Evolutionary conservation across 2,329 filamentous ascomycete species (phyloP).

Genomic region (Ophiostoma quercus): DNA sequence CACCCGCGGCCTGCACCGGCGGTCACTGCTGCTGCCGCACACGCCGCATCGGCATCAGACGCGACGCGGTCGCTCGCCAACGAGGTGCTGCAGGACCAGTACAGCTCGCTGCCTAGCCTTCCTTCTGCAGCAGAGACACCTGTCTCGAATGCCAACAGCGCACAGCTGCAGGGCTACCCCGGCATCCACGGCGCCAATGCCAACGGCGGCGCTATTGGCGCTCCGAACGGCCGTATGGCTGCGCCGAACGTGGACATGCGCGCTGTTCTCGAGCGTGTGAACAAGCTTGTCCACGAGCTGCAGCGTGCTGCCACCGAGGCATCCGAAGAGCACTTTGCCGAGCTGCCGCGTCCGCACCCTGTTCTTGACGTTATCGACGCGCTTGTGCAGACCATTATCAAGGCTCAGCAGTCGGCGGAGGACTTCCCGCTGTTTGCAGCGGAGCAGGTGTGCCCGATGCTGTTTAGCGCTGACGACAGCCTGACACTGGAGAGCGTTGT

Average conservation of each 20-base stretch:
- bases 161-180: slow-evolving; percentile 52
- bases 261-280: slow-evolving; percentile 50
- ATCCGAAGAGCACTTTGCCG: slow-evolving; percentile 55
- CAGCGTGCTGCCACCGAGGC: slow-evolving; percentile 49
- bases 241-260: slow-evolving; percentile 47
- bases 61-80: slow-evolving; percentile 58
- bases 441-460: slow-evolving; percentile 53
- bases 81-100: slow-evolving; percentile 60
- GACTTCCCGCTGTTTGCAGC: slow-evolving; percentile 55
- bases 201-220: slow-evolving; percentile 12
- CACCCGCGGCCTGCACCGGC: slow-evolving; percentile 55
- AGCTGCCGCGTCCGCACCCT: slow-evolving; percentile 53
- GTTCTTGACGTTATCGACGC: slow-evolving; percentile 60
- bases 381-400: slow-evolving; percentile 57
- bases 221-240: slow-evolving; percentile 48
- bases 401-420: slow-evolving; percentile 56
- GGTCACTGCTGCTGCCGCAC: slow-evolving; percentile 44
- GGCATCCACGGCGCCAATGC: slow-evolving; percentile 44
- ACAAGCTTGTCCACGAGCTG: slow-evolving; percentile 55
- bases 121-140: slow-evolving; percentile 2
- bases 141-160: slow-evolving; percentile 21
- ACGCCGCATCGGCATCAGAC: slow-evolving; percentile 55
- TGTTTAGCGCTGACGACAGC: slow-evolving; percentile 53
- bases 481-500: slow-evolving; percentile 58
- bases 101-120: slow-evolving; percentile 44